These are phyloP conservation scores for Linum trigynum DNA, from an alignment of 345 rosid species.

Conservation along the genomic window DNA sequence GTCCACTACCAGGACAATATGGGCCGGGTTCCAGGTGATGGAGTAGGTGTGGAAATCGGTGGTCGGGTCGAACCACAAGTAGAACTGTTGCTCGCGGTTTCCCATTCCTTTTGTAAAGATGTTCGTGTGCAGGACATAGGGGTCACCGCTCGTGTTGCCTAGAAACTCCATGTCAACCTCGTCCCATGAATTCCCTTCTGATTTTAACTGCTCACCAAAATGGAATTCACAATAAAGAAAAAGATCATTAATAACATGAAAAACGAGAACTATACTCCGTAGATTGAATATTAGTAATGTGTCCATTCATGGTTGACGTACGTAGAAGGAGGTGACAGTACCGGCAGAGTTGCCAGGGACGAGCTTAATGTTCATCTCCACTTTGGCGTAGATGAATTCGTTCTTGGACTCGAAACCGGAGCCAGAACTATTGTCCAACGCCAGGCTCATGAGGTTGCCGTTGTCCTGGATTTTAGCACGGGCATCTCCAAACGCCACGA, in stretches of 20 bases:
- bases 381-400: conserved; percentile 40
- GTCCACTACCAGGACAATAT: conserved; percentile 25
- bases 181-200: conserved; percentile 38
- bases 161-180: conserved; percentile 59
- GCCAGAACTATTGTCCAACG: conserved; percentile 41
- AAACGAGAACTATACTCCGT: background rate
- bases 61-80: conserved; percentile 26
- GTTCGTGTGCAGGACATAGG: conserved; percentile 57
- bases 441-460: conserved; percentile 38
- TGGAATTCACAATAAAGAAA: background rate
- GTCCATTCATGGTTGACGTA: conserved; percentile 6
- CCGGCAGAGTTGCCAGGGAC: conserved; percentile 55
- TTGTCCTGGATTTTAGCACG: conserved; percentile 33
- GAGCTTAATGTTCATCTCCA: conserved; percentile 45
- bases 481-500: conserved; percentile 48
- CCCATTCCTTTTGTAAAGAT: conserved; percentile 51
- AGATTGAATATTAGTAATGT: background rate
- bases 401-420: conserved; percentile 49
- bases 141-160: conserved; percentile 57
- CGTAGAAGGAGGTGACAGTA: conserved; percentile 52
- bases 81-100: conserved; percentile 55
- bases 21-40: conserved; percentile 11
- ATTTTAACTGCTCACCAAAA: background rate
- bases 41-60: conserved; percentile 12
- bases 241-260: background rate